Percentiles rank a stretch among this genome's conserved stretches.
phyloP scores from a whole-genome alignment of 495 filamentous ascomycete species.

The Neurospora sp. region DNA sequence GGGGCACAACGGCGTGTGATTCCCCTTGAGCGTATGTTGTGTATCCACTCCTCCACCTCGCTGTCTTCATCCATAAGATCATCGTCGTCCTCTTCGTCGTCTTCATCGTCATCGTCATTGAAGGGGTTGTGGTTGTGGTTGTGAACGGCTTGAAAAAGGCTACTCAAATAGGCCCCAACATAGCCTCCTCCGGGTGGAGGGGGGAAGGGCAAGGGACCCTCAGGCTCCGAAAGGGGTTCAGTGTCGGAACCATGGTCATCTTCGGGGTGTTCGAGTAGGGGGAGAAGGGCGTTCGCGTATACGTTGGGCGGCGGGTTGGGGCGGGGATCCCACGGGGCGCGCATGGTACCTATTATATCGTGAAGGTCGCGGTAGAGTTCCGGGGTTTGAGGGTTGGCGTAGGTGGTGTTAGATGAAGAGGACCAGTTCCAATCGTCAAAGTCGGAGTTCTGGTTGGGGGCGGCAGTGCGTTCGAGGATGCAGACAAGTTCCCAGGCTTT shows the following conservation, averaged over 20 bases:
- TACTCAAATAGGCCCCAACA: background rate
- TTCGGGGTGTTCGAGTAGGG: background rate
- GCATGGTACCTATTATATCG: background rate
- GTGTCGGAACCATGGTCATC: background rate
- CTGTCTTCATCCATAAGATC: background rate
- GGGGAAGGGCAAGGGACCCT: background rate
- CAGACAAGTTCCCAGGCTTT: background rate
- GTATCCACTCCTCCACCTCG: background rate
- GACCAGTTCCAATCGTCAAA: background rate
- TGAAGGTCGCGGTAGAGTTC: background rate
- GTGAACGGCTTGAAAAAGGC: background rate
- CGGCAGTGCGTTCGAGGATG: background rate
- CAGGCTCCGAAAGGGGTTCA: background rate
- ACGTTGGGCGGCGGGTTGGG: background rate
- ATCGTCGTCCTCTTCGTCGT: background rate
- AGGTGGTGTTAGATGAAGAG: background rate
- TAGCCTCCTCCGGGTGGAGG: background rate
- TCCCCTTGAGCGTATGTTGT: background rate
- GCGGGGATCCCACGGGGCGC: background rate
- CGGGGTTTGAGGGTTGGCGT: background rate
- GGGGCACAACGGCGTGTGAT: background rate
- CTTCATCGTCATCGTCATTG: background rate
- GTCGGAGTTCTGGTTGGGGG: background rate
- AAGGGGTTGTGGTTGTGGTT: background rate
- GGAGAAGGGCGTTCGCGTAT: background rate